Conservation (phyloP, 768 basidiomycete genomes). For the Tulasnella sp. region DNA sequence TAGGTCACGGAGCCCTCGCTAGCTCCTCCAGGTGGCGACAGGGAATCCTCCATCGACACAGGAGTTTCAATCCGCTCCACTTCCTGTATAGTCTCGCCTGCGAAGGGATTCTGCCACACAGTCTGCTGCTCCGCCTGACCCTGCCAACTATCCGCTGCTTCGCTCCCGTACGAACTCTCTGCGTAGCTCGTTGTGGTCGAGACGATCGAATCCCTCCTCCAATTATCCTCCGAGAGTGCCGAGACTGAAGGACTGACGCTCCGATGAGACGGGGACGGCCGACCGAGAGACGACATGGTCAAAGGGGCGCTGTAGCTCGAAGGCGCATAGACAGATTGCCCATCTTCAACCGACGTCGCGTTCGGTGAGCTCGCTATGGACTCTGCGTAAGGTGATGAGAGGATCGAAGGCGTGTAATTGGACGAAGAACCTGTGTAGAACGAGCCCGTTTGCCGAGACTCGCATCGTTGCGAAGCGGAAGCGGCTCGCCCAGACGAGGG, state of each 20-base stretch:
- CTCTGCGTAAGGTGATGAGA: slow-evolving; percentile 9
- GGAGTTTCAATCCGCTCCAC: neutral
- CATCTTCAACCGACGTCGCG: neutral
- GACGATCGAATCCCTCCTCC: neutral
- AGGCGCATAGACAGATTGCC: neutral
- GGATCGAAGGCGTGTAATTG: neutral
- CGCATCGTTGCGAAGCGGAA: neutral
- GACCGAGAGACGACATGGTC: neutral
- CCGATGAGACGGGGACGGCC: slow-evolving; percentile 3
- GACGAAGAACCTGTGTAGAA: neutral
- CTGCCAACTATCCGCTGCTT: neutral
- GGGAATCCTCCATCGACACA: neutral
- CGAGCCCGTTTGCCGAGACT: neutral
- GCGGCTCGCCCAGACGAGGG: neutral
- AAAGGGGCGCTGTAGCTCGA: slow-evolving; percentile 8
- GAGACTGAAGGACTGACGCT: neutral
- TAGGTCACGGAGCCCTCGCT: neutral
- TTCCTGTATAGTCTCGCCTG: neutral
- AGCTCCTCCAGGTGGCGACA: neutral
- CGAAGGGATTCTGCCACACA: neutral
- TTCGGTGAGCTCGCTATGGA: slow-evolving; percentile 9
- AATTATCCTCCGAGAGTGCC: neutral
- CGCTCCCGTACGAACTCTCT: neutral
- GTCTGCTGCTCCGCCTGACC: neutral
- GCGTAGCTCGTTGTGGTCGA: neutral